Base-by-base conservation (phyloP, 768 basidiomycete species). In the Paxillus involutus region DNA sequence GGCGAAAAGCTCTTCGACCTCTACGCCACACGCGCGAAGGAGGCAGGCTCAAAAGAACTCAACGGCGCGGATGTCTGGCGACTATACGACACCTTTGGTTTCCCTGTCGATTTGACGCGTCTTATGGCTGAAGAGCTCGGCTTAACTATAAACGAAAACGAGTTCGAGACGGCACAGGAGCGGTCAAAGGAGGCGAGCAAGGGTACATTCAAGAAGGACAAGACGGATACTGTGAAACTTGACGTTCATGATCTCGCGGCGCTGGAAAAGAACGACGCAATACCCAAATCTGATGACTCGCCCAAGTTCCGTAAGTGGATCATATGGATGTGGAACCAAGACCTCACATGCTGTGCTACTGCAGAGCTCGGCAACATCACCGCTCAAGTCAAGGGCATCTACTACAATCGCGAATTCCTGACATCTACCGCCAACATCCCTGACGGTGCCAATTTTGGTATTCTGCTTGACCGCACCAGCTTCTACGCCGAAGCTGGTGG, bases 401-500 rank as follows among this genome's bases (percentile, higher is more conserved):
- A 94, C 72, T 80, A 89, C 68, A 80, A 85, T 63, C 91, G 89
- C 67, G 67, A 80, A 8, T 97, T 98, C 74, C 59, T 84, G 35
- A 63, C 70, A 10, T 87, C 91, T 1, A 91, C 94, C 4, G 66
- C 74, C 33, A 74, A 75, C 39, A 80, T 96, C 43, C 82, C 89
- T 0, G 74, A 80, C n/a, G 83, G 78, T 55, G 70, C 81, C 5
- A 71, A 78, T 7, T 92, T 99, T 68, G 97, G 97, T 41, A 64
- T 99, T 46, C 69, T 99, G 29, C 85, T 99, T 47, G 91, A 98
- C 74, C 81, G 81, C 43, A 98, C 97, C 4, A 93, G 88, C 73
- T 98, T 98, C 73, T 99, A 99, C 59, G 95, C 97, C 7, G 97
- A 99, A 73, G 81, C 93, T 36, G 97, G 97, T 63, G 97, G 97